A percentile compares a stretch with the other conserved stretches of the same genome.
Evolutionary conservation across 352 stramenopile genomes (phyloP).

Genomic region (Globisporangium paddicum): DNA sequence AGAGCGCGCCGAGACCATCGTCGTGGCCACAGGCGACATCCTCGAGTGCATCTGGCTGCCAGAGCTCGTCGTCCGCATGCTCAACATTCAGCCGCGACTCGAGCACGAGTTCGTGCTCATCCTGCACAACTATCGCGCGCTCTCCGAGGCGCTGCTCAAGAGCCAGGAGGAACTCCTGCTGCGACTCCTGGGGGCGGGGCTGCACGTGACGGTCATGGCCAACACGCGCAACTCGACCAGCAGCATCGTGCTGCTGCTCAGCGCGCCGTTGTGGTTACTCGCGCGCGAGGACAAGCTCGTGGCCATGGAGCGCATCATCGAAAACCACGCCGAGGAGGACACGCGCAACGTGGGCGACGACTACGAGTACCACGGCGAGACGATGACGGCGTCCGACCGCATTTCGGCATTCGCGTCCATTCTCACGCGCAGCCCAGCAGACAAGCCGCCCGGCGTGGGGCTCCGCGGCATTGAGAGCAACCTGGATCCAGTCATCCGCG

Average conservation of each 20-base stretch:
- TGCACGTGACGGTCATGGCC: constrained; percentile 51
- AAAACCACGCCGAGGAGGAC: constrained; percentile 55
- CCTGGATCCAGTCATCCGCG: constrained; percentile 38
- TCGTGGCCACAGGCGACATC: constrained; percentile 28
- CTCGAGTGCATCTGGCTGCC: constrained; percentile 57
- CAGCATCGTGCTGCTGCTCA: constrained; percentile 46
- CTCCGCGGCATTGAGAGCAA: constrained; percentile 48
- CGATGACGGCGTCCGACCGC: constrained; percentile 42
- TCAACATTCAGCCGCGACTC: constrained; percentile 56
- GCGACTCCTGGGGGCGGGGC: constrained; percentile 31
- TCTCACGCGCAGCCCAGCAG: constrained; percentile 32
- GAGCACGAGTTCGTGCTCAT: constrained; percentile 55
- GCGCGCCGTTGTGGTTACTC: constrained; percentile 48
- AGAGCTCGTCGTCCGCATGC: constrained; percentile 45
- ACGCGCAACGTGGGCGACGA: constrained; percentile 40
- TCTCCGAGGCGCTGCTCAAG: constrained; percentile 18
- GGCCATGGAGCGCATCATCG: constrained; percentile 54
- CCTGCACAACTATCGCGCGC: constrained; percentile 32
- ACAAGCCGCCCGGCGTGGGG: constrained; percentile 46
- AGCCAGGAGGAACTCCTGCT: constrained; percentile 38
- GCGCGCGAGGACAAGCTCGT: constrained; percentile 60
- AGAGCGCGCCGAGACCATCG: constrained; percentile 22
- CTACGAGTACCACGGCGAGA: constrained; percentile 51
- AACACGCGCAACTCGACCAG: constrained; percentile 45
- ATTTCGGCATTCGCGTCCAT: constrained; percentile 52